Base-by-base conservation (phyloP, 2,329 filamentous ascomycete genomes). In the Chaetomium globosum region DNA sequence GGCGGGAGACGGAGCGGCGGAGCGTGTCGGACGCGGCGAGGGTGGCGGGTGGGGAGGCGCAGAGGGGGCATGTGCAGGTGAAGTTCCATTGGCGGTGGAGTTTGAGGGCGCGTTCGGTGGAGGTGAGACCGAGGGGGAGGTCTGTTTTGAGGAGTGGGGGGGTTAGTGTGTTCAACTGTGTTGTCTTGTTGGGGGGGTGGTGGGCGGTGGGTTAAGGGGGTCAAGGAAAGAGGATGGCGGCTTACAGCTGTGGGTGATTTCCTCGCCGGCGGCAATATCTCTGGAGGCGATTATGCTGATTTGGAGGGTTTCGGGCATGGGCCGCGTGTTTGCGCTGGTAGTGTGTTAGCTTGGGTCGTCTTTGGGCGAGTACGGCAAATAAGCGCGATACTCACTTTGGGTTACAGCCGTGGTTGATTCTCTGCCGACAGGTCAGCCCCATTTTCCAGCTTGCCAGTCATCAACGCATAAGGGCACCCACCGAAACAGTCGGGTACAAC, bases 351-450 rank as follows among this genome's bases (percentile, higher is more conserved):
- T 49, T 2, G 13, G 19, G 19, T 13, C n/a, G 0, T 10, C 7
- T 23, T 12, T n/a, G 10, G 16, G 1, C 13, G 16, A 9, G 7
- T 9, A 48, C n/a, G 7, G n/a, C 6, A 48, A 23, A 2, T 3
- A 48, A 3, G 7, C 23, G 16, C 67, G 36, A 65, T 57, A 26
- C 75, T 68, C 66, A 77, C 76, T 76, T 77, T 56, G 76, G 76
- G 16, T 70, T 74, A 57, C 76, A 77, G 4, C 71, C 75, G 51
- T 78, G 76, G 59, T 77, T 78, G 30, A 74, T 74, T 30, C 70
- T 65, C 69, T 73, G 43, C 6, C n/a, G n/a, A 30, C 8, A n/a
- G 61, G 3, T 43, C 26, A 73, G 66, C 54, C 53, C 54, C 58
- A 19, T 36, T 3, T 43, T 12, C 39, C 19, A 12, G 13, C 46